Base-by-base conservation (phyloP, 1,139 yeast genomes). In the Saccharomyces hybrid region DNA sequence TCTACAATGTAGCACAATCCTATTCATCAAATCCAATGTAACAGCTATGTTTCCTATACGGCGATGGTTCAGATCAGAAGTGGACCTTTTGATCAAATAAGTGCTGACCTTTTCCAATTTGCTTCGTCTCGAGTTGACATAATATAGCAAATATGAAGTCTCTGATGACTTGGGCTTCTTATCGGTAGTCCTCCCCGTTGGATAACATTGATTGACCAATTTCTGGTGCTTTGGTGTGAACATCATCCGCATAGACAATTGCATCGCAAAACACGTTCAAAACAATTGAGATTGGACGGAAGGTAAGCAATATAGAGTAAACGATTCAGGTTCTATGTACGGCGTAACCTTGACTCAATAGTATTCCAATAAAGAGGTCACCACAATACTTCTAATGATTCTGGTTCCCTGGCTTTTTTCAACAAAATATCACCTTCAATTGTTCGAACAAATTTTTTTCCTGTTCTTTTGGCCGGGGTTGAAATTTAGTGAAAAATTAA, bases 111-210 rank as follows among this genome's bases (percentile, higher is more conserved):
- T 91, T 63, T 88, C 93, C 60, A 93, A 76, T 68, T 93, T 93
- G 47, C 89, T 84, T 57, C 96, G 77, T 62, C 98, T 78, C 6
- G 96, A 86, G 47, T 95, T 84, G n/a, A 96, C 96, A 70, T 91
- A 91, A 74, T 88, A 93, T 47, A 91, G 73, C 62, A 93, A 77
- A 69, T 90, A 90, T 57, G 96, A 86, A 52, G 95, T 77, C 70
- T 93, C 98, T 14, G 96, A 88, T 1, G 95, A 83, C 69, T 91
- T 91, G 9, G 99, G 96, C 63, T 86, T 85, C 73, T 90, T 90
- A 64, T 90, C 96, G 5, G 80, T 78, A 6, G 84, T 85, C 59
- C 88, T 79, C 1, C 98, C 96, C 1, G 95, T 81, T 2, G 96
- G 99, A 69, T 91, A 93, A 74, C 99, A 93, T 69, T 88, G 96